Evolutionary conservation across 2,329 filamentous ascomycete species (phyloP), one percentile per base, ranked within the genome.

Genomic region (Stemphylium vesicarium): DNA sequence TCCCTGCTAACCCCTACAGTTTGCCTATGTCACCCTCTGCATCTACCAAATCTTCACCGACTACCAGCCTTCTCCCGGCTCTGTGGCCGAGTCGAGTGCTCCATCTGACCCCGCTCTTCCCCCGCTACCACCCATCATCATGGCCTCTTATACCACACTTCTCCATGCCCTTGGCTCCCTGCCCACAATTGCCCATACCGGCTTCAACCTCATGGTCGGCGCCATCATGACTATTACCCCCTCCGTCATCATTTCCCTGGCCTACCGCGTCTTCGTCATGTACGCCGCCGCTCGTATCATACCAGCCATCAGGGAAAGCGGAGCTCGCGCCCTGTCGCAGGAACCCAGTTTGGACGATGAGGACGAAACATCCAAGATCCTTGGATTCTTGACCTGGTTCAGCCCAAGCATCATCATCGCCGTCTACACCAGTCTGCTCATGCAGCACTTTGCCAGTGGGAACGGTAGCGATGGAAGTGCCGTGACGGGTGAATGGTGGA

Each of bases 41-140:
- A 90, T 98, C 71, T 99, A 98, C 79, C 95, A 99, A 77, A 98
- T 98, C 75, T 98, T 98, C 77, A 99, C 95, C 68, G 95, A 99
- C 78, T 98, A 98, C 78, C 86, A 94, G 64, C 92, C 95, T 3
- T 93, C 90, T 4, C 86, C 76, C 12, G 80, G 66, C 33, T 71
- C 84, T 24, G 80, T 83, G 29, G 83, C 86, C 26, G 74, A 75
- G 13, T 77, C 81, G 4, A 82, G 82, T 41, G 78, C 79, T 13
- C 78, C 83, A 12, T 72, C 84, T 12, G 89, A 96, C 56, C 87
- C 90, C n/a, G 93, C 96, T 22, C 95, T 98, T 58, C 95, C 95
- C 35, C 95, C 95, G n/a, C 82, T 99, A 38, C 95, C 95, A 12
- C 95, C 95, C 0, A 92, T 98, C 62, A 94, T 99, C 75, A 98